Conservation (phyloP, 1,284 basidiomycete species). For the Cryptococcus sp. region DNA sequence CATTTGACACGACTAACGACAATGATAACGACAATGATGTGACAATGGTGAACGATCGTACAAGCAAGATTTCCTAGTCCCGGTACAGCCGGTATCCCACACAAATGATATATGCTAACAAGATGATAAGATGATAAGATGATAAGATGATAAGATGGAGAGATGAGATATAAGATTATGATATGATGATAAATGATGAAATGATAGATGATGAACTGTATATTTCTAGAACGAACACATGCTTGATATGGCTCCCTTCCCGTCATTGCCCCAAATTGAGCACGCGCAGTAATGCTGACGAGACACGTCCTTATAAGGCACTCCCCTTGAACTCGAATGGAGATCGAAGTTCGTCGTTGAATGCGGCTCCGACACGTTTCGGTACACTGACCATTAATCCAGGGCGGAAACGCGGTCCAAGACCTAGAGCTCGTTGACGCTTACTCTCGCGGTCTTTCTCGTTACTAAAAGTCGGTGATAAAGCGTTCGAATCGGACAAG, state of each 20-base stretch:
- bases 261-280: background rate
- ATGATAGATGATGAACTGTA: background rate
- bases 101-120: background rate
- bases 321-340: slow-evolving; percentile 24
- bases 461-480: background rate
- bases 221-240: background rate
- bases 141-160: background rate
- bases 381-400: slow-evolving; percentile 20
- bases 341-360: slow-evolving; percentile 15
- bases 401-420: slow-evolving; percentile 5
- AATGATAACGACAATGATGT: background rate
- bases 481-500: background rate
- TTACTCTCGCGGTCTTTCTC: background rate
- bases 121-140: background rate
- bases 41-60: background rate
- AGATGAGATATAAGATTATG: background rate
- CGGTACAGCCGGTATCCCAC: background rate
- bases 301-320: background rate
- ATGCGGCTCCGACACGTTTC: slow-evolving; percentile 7
- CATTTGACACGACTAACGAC: background rate
- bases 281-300: background rate
- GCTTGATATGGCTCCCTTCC: background rate
- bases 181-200: background rate
- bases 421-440: background rate
- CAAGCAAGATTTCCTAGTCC: background rate